Evolutionary conservation across 768 basidiomycete genomes (phyloP), one percentile per base, ranked within the genome.

Genomic region (Psilocybe sp.): DNA sequence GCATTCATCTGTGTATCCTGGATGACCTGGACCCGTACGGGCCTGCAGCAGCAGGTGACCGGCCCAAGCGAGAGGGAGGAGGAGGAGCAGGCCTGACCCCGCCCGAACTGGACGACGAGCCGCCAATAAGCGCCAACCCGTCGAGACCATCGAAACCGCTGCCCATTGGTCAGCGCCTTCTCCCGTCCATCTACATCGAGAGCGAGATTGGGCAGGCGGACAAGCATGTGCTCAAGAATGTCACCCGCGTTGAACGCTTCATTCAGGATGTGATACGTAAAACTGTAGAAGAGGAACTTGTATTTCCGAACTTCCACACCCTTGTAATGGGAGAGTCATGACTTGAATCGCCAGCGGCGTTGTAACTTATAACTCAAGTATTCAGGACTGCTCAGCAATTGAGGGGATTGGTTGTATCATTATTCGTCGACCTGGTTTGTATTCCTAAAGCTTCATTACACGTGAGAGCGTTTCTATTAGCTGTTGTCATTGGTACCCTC

Each of bases 201-300:
- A 93, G 90, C 61, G 95, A 98, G 73, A 96, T 98, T 44, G 96
- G 96, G 3, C 91, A 98, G 72, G 74, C 86, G 41, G 94, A 98
- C 64, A 96, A 94, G 55, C 95, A 98, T 71, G 91, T 97, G 10
- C 64, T 98, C 55, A 91, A 94, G 69, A 98, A 98, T 57, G 96
- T 98, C 19, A 92, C 91, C 4, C 83, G 96, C 50, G 89, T 99
- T 11, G 96, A 99, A 68, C 77, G 87, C 32, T 98, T 98, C 67
- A 92, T 98, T 44, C 89, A 94, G 65, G 94, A 98, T 61, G 91
- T 96, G 32, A 87, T 98, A 53, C 81, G 96, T 52, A 98, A 91
- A 66, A 95, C 93, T 1, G 71, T 99, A 40, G 94, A 97, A 64
- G 96, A 97, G 61, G 95, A 97, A 69, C 77, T 98, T 14, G 92